Base-by-base conservation (phyloP, 2,329 filamentous ascomycete genomes). In the Pyrenophora teres region DNA sequence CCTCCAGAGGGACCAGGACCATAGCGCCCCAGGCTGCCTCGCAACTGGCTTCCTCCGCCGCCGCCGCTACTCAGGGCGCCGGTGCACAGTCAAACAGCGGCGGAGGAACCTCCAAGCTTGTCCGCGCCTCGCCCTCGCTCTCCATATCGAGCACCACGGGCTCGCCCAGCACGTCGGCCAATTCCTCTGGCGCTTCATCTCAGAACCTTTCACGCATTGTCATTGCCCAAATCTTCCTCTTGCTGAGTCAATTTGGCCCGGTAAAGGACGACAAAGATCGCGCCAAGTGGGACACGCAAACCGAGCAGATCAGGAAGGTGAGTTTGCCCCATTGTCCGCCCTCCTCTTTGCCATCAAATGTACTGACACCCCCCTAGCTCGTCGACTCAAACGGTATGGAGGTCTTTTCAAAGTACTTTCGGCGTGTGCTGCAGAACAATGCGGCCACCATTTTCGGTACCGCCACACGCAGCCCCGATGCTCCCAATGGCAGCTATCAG, bases 361-460 rank as follows among this genome's bases (percentile, higher is more conserved):
- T 57, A 50, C 65, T 72, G 50, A 72, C 53, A 27, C 32, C 23
- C 35, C 18, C 10, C 46, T 60, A 96, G 90, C 87, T 97, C 74
- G 88, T 97, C 79, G 88, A 96, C 85, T 92, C 93, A 69, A 88
- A 96, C 92, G 92, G 92, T 72, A 99, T 99, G 93, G 95, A 99
- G 82, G 92, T 97, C 72, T 97, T 92, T 75, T 87, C 90, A 55
- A 95, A 92, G 80, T 97, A 94, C 76, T 96, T 99, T 77, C 87
- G 91, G 76, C 90, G 93, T 76, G 82, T 97, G 73, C 85, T 99
- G 71, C 89, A 88, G 76, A 87, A 88, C 77, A 97, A 97, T 85
- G 91, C 92, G 67, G 80, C 87, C 59, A 88, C 94, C 69, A 94
- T 99, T 73, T 97, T 97, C 72, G 87, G 91, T 44, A 86, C 88